Percentiles rank a stretch among this genome's conserved stretches.
Conservation (phyloP, 306 rosid species). For the Lathyrus tuberosus region DNA sequence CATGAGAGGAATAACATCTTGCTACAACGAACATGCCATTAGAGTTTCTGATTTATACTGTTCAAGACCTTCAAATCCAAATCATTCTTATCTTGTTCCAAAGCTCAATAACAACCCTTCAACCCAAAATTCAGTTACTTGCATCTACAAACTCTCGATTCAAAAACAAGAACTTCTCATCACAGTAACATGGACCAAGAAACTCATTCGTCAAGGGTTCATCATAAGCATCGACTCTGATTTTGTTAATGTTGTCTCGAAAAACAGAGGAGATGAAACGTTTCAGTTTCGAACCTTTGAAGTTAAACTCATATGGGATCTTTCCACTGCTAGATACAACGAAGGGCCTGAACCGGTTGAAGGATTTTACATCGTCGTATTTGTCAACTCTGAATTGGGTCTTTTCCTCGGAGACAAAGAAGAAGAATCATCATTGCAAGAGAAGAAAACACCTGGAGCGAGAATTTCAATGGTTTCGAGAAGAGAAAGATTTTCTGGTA, state of each 20-base stretch:
- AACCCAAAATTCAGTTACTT: constrained; percentile 54
- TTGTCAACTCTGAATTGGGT: constrained; percentile 58
- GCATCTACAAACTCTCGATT: constrained; percentile 54
- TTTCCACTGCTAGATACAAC: constrained; percentile 58
- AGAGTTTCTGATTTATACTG: constrained; percentile 84
- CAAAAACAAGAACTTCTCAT: constrained; percentile 49
- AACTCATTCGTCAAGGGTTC: constrained; percentile 54
- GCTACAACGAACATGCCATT: constrained; percentile 88
- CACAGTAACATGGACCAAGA: constrained; percentile 58
- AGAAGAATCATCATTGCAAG: constrained; percentile 26
- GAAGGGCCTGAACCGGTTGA: constrained; percentile 67
- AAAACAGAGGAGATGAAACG: constrained; percentile 49
- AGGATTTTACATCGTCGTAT: constrained; percentile 58
- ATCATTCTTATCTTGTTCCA: constrained; percentile 52
- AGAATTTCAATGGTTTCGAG: constrained; percentile 56
- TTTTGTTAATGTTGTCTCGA: constrained; percentile 2
- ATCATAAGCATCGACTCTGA: constrained; percentile 34
- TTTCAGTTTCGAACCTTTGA: constrained; percentile 35
- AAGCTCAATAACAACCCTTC: constrained; percentile 48
- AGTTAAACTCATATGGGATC: constrained; percentile 68
- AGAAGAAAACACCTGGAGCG: not conserved
- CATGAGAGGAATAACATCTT: constrained; percentile 82
- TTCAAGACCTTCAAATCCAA: constrained; percentile 72
- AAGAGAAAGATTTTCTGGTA: constrained; percentile 57
- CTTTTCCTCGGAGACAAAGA: constrained; percentile 63